Conservation (phyloP, 2,329 filamentous ascomycete species). For the Pezicula neosporulosa region DNA sequence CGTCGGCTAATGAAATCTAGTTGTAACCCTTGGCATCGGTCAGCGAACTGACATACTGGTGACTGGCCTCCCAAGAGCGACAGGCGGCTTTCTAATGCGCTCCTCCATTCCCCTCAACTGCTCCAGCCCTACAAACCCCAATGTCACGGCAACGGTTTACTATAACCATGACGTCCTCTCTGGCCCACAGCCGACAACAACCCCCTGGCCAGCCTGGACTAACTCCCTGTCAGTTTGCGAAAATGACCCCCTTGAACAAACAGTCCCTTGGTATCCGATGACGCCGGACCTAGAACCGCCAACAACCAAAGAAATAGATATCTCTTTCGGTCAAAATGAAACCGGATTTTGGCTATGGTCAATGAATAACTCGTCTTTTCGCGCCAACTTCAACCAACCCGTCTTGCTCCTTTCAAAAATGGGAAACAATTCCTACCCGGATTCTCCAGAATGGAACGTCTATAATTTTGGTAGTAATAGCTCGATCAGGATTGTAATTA, state of each 20-base stretch:
- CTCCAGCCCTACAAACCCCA: conserved; percentile 45
- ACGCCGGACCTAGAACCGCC: conserved; percentile 13
- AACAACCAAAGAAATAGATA: conserved; percentile 16
- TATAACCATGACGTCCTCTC: conserved; percentile 48
- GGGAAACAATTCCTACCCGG: conserved; percentile 44
- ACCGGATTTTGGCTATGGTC: conserved; percentile 46
- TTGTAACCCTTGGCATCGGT: conserved; percentile 55
- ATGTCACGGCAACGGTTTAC: conserved; percentile 58
- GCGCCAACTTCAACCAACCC: conserved; percentile 57
- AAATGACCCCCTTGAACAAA: conserved; percentile 12
- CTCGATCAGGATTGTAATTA: conserved; percentile 53
- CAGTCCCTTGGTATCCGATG: conserved; percentile 18
- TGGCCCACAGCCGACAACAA: conserved; percentile 8
- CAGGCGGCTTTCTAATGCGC: conserved; percentile 50
- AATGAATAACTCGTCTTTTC: conserved; percentile 47
- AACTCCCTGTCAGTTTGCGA: background rate
- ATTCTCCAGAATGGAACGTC: conserved; percentile 48
- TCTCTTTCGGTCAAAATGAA: conserved; percentile 45
- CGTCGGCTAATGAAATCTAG: conserved; percentile 10
- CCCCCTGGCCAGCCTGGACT: conserved; percentile 12
- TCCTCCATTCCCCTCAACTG: conserved; percentile 36
- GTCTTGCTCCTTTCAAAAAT: conserved; percentile 40
- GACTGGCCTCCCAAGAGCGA: conserved; percentile 36
- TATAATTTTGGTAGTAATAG: conserved; percentile 43
- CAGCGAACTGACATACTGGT: conserved; percentile 44